Evolutionary conservation across 2,329 filamentous ascomycete genomes (phyloP).

Genomic region (Pseudogymnoascus sp.): DNA sequence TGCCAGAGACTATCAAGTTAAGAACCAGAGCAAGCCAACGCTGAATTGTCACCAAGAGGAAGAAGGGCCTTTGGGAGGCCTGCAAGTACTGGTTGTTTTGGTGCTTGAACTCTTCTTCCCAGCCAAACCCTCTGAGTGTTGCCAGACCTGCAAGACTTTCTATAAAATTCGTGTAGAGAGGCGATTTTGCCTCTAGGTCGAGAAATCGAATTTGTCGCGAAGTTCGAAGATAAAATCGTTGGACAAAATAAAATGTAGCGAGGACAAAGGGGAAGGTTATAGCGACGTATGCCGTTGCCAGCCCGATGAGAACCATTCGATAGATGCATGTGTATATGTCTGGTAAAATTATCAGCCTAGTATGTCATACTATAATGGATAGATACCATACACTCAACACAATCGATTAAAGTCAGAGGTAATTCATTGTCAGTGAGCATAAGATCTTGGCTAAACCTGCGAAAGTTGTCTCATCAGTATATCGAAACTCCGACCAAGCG

Average conservation of each 20-base stretch:
- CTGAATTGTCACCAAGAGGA: constrained; percentile 37
- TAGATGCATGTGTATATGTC: constrained; percentile 9
- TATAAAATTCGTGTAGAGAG: constrained; percentile 40
- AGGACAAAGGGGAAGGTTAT: constrained; percentile 20
- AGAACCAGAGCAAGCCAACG: constrained; percentile 37
- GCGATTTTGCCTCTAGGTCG: constrained; percentile 37
- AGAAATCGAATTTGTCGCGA: constrained; percentile 42
- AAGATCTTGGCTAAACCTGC: constrained; percentile 21
- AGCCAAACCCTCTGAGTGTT: constrained; percentile 40
- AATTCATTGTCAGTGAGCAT: constrained; percentile 24
- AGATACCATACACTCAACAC: constrained; percentile 4
- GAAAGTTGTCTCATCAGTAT: neutral
- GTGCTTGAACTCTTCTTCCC: constrained; percentile 22
- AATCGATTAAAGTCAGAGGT: constrained; percentile 16
- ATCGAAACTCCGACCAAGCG: no score
- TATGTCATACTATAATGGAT: neutral
- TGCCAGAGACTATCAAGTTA: constrained; percentile 33
- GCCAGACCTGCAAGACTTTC: constrained; percentile 37
- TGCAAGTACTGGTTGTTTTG: constrained; percentile 26
- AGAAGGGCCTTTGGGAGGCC: constrained; percentile 37
- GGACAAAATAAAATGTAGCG: constrained; percentile 19
- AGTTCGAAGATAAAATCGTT: constrained; percentile 39
- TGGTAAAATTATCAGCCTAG: neutral
- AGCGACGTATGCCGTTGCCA: constrained; percentile 21
- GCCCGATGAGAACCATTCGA: constrained; percentile 32